Evolutionary conservation across 148 eudicot species (phyloP).

Genomic region (Rhododendron williamsianum): DNA sequence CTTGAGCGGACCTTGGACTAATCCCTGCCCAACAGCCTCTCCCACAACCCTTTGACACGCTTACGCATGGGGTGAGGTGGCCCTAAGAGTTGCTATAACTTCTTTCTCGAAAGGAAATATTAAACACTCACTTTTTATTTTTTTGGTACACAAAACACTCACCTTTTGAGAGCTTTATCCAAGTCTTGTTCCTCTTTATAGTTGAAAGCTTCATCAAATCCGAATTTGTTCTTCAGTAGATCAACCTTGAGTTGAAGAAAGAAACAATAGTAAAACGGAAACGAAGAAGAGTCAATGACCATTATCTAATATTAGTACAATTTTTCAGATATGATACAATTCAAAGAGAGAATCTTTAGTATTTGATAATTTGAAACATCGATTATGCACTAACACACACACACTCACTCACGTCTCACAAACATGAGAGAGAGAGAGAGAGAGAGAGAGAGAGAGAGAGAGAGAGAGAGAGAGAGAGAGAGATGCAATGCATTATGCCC

Average conservation of each 20-base stretch:
- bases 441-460: not conserved
- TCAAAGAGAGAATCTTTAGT: not conserved
- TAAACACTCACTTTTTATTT: slow-evolving; percentile 24
- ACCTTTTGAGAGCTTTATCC: slow-evolving; percentile 34
- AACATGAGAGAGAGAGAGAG: too few species aligned
- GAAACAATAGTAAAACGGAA: not conserved
- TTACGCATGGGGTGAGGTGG: too few species aligned
- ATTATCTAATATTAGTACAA: not conserved
- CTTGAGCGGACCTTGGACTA: not conserved
- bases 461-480: not conserved
- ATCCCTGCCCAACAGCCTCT: too few species aligned
- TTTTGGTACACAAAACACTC: not conserved
- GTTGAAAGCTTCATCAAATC: slow-evolving; percentile 44
- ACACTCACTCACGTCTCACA: too few species aligned
- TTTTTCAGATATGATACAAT: not conserved
- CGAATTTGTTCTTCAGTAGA: slow-evolving; percentile 35
- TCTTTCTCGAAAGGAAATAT: not conserved
- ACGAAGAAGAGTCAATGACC: not conserved
- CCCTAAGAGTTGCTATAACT: not conserved
- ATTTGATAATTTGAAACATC: too few species aligned
- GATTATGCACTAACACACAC: too few species aligned
- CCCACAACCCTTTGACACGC: too few species aligned
- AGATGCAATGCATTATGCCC: not conserved
- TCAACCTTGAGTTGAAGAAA: slow-evolving; percentile 21
- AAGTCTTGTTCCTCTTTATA: slow-evolving; percentile 39